phyloP scores from a whole-genome alignment of 1,284 basidiomycete species.

The Hemileia vastatrix region DNA sequence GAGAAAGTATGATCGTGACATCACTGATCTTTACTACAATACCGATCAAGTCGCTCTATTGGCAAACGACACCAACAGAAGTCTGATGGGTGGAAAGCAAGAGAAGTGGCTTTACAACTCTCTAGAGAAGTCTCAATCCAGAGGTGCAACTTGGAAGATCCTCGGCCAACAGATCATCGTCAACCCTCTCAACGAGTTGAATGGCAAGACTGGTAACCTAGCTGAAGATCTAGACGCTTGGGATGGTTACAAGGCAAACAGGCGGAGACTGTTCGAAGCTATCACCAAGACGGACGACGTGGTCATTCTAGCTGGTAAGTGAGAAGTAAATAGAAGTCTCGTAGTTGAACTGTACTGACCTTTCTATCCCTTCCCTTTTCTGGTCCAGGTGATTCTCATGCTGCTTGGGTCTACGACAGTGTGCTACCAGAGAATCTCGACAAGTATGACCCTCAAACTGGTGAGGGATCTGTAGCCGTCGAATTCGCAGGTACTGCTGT shows the following conservation, averaged over 20 bases:
- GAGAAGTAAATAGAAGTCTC: background rate
- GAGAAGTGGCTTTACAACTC: conserved; percentile 55
- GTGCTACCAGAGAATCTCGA: conserved; percentile 28
- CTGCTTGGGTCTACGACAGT: conserved; percentile 55
- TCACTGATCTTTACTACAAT: conserved; percentile 59
- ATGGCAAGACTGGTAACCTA: conserved; percentile 18
- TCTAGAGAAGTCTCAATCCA: conserved; percentile 49
- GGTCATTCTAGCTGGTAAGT: conserved; percentile 23
- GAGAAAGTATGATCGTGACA: conserved; percentile 52
- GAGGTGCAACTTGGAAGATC: conserved; percentile 56
- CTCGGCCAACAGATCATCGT: conserved; percentile 34
- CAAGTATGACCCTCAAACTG: conserved; percentile 53
- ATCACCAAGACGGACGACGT: conserved; percentile 56
- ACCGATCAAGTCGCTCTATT: no score
- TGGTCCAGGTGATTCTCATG: conserved; percentile 59
- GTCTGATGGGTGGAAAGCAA: conserved; percentile 55
- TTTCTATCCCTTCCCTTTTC: background rate
- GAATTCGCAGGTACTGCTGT: conserved; percentile 62
- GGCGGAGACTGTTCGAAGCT: conserved; percentile 54
- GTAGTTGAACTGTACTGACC: background rate
- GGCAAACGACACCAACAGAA: conserved; percentile 47
- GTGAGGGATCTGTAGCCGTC: conserved; percentile 54
- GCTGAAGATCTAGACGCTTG: conserved; percentile 51
- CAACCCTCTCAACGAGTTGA: conserved; percentile 24
- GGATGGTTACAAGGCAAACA: conserved; percentile 57